phyloP scores from a whole-genome alignment of 768 basidiomycete genomes.

The Tricholoma bakamatsutake region DNA sequence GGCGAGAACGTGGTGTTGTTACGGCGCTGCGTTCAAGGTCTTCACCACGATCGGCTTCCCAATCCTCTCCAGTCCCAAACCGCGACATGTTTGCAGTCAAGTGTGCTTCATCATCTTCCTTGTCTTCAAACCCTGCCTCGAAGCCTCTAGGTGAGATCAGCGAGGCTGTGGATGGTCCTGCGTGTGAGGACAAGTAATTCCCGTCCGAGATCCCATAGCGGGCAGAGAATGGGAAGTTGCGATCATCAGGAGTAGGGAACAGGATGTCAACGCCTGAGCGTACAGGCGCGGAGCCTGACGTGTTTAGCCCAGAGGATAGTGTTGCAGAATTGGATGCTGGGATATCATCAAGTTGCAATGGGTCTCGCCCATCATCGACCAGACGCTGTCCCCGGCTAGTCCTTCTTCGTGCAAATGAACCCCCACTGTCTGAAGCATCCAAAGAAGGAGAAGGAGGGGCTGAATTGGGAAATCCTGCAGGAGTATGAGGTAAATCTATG shows the following conservation, averaged over 20 bases:
- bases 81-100: conserved; percentile 50
- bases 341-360: conserved; percentile 32
- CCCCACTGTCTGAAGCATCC: conserved; percentile 42
- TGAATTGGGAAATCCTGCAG: conserved; percentile 35
- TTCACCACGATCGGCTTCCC: conserved; percentile 16
- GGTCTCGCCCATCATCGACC: conserved; percentile 41
- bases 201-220: conserved; percentile 28
- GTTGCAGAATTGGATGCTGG: conserved; percentile 19
- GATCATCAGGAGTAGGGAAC: conserved; percentile 41
- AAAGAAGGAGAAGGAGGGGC: conserved; percentile 52
- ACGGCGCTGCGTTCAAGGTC: conserved; percentile 49
- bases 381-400: conserved; percentile 50
- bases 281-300: conserved; percentile 17
- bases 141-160: conserved; percentile 35
- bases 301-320: conserved; percentile 9
- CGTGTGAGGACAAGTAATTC: conserved; percentile 36
- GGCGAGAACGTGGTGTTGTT: conserved; percentile 31
- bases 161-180: conserved; percentile 47
- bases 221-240: conserved; percentile 26
- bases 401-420: conserved; percentile 43
- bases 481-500: conserved; percentile 44
- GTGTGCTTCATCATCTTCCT: conserved; percentile 54
- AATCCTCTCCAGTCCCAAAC: conserved; percentile 23
- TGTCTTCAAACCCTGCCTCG: conserved; percentile 33
- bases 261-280: conserved; percentile 35